Evolutionary conservation across 2,329 filamentous ascomycete species (phyloP), one percentile per base, ranked within the genome.

Genomic region (Leptodontidium sp.): DNA sequence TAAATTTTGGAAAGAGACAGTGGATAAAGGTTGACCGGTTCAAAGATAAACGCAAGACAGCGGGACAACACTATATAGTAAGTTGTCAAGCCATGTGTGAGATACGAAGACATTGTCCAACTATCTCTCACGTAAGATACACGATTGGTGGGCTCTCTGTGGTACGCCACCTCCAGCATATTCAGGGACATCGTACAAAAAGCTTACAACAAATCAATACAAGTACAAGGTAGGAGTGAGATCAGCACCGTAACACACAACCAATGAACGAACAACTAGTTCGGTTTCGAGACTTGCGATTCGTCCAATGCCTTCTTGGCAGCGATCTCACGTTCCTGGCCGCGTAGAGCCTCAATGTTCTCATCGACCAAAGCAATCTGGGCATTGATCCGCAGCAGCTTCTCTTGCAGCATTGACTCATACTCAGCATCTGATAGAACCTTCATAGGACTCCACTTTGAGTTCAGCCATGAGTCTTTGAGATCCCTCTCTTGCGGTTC

Each of bases 341-440:
- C 68, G 45, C 68, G 63, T 52, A 90, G 76, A 49, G 80, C 83
- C 59, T 84, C 85, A 73, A 96, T 92, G 75, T 88, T 89, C 65
- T 95, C 93, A 75, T 96, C 92, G 45, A 95, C 84, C 5, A 96
- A 79, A 0, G 92, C 89, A 78, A 96, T 93, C 70, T 95, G 91
- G 0, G 88, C 91, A 72, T 96, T 90, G 2, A 95, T 81, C 70
- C 84, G 85, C 32, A 95, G 78, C 50, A 93, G 81, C 80, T 90
- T 93, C 78, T 94, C 91, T 38, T 85, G 83, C 75, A 96, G 82
- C 81, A 93, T 88, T 0, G 85, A 81, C 68, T 87, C 86, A 76
- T 96, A 96, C 74, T 96, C 89, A 32, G 90, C 85, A 73, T 96
- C 90, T 0, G 88, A 88, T 32, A 96, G 81, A 14, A 87, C 86